A percentile compares a stretch with the other conserved stretches of the same genome.
Conservation (phyloP, 1,284 basidiomycete species). For the Cryptococcus jaspeensis region DNA sequence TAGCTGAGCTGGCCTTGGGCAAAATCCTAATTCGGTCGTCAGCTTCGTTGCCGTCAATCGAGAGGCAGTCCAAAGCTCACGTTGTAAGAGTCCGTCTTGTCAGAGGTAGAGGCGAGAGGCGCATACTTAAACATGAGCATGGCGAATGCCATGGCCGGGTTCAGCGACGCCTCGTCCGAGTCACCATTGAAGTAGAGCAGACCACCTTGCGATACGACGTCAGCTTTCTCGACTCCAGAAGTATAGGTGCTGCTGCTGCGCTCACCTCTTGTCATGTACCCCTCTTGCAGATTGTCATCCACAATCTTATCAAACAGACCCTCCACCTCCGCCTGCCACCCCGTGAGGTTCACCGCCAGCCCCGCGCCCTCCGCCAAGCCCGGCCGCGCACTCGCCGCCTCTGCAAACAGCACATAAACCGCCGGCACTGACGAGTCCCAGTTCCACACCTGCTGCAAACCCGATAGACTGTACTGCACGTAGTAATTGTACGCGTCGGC, state of each 20-base stretch:
- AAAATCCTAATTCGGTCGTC: constrained; percentile 57
- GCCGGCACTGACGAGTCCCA: constrained; percentile 85
- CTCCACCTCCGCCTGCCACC: constrained; percentile 72
- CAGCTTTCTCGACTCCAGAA: background rate
- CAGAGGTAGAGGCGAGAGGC: constrained; percentile 63
- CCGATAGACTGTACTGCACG: constrained; percentile 59
- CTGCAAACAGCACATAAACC: constrained; percentile 66
- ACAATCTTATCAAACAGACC: constrained; percentile 72
- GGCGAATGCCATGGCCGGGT: constrained; percentile 80
- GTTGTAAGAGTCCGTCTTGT: constrained; percentile 63
- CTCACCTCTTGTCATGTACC: constrained; percentile 59
- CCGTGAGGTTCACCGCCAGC: constrained; percentile 58
- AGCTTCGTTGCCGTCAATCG: constrained; percentile 7
- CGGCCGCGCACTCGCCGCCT: constrained; percentile 50
- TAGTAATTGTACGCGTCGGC: constrained; percentile 67
- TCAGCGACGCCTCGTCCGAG: constrained; percentile 73
- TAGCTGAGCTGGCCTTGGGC: constrained; percentile 77
- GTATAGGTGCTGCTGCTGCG: no score
- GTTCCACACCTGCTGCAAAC: constrained; percentile 68
- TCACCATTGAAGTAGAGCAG: constrained; percentile 76
- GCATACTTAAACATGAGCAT: constrained; percentile 77
- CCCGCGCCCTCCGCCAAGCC: constrained; percentile 62
- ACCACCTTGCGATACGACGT: constrained; percentile 58
- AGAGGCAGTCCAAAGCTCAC: constrained; percentile 46
- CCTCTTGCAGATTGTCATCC: constrained; percentile 57